Percentiles rank a stretch among this genome's conserved stretches.
Conservation (phyloP, 73 alveolate genomes). For the Paramecium octaurelia region DNA sequence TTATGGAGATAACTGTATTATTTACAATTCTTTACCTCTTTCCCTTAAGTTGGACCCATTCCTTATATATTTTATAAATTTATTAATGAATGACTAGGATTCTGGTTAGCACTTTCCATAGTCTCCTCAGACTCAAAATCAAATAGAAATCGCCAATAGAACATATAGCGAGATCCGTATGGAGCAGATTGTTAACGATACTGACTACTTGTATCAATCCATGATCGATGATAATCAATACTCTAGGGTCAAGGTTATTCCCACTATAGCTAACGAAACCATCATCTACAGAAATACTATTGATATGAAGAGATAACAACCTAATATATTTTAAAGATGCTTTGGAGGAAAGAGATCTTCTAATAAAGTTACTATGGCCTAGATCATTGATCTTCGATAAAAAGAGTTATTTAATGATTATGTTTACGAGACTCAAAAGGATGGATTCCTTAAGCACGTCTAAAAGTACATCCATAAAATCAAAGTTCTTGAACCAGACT, state of each 20-base stretch:
- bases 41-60: constrained; percentile 52
- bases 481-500: constrained; percentile 43
- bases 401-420: constrained; percentile 30
- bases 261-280: neutral
- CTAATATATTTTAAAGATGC: neutral
- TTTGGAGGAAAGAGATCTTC: neutral
- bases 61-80: neutral
- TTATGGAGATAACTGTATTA: constrained; percentile 50
- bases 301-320: neutral
- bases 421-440: neutral
- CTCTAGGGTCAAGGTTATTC: neutral
- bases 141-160: neutral
- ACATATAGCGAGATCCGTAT: neutral
- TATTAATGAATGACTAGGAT: neutral
- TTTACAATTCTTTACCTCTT: neutral
- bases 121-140: neutral
- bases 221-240: neutral
- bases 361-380: neutral
- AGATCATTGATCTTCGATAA: neutral
- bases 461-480: neutral
- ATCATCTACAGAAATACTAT: neutral
- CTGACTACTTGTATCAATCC: neutral
- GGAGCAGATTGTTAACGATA: neutral
- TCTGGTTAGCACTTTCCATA: neutral
- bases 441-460: neutral